Evolutionary conservation across 257 asterid genomes (phyloP).

Genomic region (Nicotiana undulata): DNA sequence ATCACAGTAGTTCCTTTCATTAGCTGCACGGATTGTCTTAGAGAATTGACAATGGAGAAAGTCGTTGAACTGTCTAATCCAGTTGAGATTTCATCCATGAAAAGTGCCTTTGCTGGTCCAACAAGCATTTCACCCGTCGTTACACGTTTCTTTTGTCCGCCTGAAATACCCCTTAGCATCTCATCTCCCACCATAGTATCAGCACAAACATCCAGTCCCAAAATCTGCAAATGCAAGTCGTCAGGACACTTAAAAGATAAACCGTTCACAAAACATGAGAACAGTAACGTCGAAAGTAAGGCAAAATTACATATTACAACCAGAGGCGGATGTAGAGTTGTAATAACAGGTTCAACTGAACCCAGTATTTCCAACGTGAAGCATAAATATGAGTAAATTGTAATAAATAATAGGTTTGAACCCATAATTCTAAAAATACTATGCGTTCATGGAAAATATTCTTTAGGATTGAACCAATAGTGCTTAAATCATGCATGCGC

Average conservation of each 20-base stretch:
- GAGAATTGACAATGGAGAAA: slow-evolving; percentile 44
- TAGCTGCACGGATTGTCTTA: slow-evolving; percentile 41
- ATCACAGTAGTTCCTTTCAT: slow-evolving; percentile 64
- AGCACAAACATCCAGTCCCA: slow-evolving; percentile 33
- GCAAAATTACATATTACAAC: neutral
- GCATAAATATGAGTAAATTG: too few species aligned
- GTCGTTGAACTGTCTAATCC: slow-evolving; percentile 69
- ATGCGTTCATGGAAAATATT: too few species aligned
- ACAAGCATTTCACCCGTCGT: slow-evolving; percentile 54
- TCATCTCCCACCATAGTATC: slow-evolving; percentile 37
- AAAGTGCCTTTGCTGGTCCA: slow-evolving; percentile 58
- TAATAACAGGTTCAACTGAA: too few species aligned
- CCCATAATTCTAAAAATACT: too few species aligned
- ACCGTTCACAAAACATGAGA: neutral
- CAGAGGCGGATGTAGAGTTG: too few species aligned
- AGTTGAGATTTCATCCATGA: slow-evolving; percentile 70
- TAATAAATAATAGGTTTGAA: too few species aligned
- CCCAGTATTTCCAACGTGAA: too few species aligned
- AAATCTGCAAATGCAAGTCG: slow-evolving; percentile 10
- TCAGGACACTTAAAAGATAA: neutral
- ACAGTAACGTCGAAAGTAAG: neutral
- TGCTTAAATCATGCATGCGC: too few species aligned
- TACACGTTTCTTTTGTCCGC: slow-evolving; percentile 36
- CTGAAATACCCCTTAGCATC: slow-evolving; percentile 35
- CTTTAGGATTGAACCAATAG: too few species aligned